A percentile compares a stretch with the other conserved stretches of the same genome.
Evolutionary conservation across 306 rosid species (phyloP).

Genomic region (Luffa acutangula): DNA sequence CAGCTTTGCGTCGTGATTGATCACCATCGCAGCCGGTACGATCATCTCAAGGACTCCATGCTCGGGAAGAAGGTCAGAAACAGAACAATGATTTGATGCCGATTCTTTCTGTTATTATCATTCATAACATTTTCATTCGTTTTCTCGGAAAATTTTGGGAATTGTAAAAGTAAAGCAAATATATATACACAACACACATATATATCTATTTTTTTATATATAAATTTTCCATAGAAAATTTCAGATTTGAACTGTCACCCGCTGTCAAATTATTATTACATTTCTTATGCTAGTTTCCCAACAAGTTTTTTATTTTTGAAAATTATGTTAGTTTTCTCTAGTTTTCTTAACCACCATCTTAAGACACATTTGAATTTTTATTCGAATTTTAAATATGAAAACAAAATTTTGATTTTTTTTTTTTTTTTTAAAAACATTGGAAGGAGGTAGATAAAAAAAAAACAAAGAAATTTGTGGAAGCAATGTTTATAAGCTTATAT

Average conservation of each 20-base stretch:
- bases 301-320: too few species aligned
- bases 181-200: neutral
- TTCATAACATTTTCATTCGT: neutral
- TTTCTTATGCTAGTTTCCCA: too few species aligned
- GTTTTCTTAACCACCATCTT: too few species aligned
- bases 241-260: neutral
- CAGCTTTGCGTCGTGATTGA: constrained; percentile 58
- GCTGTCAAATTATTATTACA: neutral
- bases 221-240: neutral
- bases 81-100: constrained; percentile 1
- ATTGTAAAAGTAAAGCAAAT: neutral
- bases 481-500: too few species aligned
- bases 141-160: neutral
- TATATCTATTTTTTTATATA: neutral
- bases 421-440: too few species aligned
- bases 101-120: neutral
- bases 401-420: too few species aligned
- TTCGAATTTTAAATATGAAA: too few species aligned
- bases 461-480: too few species aligned
- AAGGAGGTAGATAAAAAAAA: too few species aligned
- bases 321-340: too few species aligned
- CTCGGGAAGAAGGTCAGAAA: constrained; percentile 8
- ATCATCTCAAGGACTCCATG: constrained; percentile 30
- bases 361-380: too few species aligned
- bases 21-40: constrained; percentile 46